Evolutionary conservation across 192 early-diverging fungal genomes (phyloP), one percentile per base, ranked within the genome.

Genomic region (Backusella psychrophila): DNA sequence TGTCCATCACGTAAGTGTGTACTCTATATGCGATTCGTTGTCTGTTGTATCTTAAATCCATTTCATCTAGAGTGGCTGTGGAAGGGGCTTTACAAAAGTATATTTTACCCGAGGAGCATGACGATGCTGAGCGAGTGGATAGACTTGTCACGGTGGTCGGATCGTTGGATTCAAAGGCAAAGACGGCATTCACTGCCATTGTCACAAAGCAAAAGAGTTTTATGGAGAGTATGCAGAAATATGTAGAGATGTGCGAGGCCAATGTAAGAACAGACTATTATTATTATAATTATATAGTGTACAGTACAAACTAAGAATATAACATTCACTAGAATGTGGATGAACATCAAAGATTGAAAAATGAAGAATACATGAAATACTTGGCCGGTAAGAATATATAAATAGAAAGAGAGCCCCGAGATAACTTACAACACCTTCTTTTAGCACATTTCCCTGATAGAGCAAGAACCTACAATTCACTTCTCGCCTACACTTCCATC

Each of bases 121-220:
- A 91, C 63, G 86, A 89, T 49, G 73, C 46, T 0, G 81, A 80
- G 5, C 84, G 93, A 42, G 88, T 91, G 0, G 89, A 86, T 33
- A 90, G 96, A 34, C 75, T 97, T 31, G 77, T 98, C 2, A 77
- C 88, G 14, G 90, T 96, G 14, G 85, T 94, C 36, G 79, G 83
- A 26, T 78, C 82, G 2, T 80, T 96, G 71, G 91, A 91, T 31
- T 84, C 87, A 65, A 89, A 86, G 75, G 93, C 94, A 35, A 82
- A 87, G 17, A 89, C 86, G 23, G 95, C 93, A 31, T 95, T 98
- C 73, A 76, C 90, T 36, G 91, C 88, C 53, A 87, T 96, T 17
- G 84, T 98, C 72, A 89, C 88, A 26, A 88, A 92, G 31, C 92
- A 95, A 78, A 90, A 86, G 14, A 52, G 17, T 26, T 76, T 69